Conservation (phyloP, 1,284 basidiomycete species). For the Termitomyces sp. region DNA sequence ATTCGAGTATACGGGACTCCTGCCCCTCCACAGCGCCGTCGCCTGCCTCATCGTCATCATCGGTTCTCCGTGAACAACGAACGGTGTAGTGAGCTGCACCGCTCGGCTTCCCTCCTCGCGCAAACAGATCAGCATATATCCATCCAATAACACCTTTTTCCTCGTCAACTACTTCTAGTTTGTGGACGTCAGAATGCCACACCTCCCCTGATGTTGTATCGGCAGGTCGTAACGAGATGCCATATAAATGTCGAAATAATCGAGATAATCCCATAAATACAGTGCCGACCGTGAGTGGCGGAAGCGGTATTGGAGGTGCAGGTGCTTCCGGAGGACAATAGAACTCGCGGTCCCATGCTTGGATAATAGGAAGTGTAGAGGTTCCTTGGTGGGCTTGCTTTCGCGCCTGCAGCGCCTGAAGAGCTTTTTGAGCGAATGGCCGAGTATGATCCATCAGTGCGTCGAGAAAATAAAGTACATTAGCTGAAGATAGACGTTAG, state of each 20-base stretch:
- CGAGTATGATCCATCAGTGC: conserved; percentile 74
- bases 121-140: conserved; percentile 93
- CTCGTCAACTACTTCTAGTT: conserved; percentile 91
- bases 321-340: conserved; percentile 78
- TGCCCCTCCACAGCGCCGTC: conserved; percentile 53
- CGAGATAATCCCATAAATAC: conserved; percentile 85
- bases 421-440: conserved; percentile 68
- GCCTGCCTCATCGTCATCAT: conserved; percentile 77
- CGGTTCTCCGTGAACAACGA: conserved; percentile 86
- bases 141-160: conserved; percentile 82
- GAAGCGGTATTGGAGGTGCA: conserved; percentile 64
- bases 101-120: conserved; percentile 79
- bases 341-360: conserved; percentile 93
- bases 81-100: conserved; percentile 98
- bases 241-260: conserved; percentile 83
- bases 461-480: conserved; percentile 80
- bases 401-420: conserved; percentile 64
- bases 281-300: conserved; percentile 75
- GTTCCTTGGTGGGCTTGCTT: conserved; percentile 69
- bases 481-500: conserved; percentile 43
- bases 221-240: conserved; percentile 74
- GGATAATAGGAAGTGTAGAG: conserved; percentile 56
- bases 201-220: conserved; percentile 72
- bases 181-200: conserved; percentile 87
- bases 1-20: conserved; percentile 35